Evolutionary conservation across 2,329 filamentous ascomycete genomes (phyloP).

Genomic region (Aspergillus transmontanensis): DNA sequence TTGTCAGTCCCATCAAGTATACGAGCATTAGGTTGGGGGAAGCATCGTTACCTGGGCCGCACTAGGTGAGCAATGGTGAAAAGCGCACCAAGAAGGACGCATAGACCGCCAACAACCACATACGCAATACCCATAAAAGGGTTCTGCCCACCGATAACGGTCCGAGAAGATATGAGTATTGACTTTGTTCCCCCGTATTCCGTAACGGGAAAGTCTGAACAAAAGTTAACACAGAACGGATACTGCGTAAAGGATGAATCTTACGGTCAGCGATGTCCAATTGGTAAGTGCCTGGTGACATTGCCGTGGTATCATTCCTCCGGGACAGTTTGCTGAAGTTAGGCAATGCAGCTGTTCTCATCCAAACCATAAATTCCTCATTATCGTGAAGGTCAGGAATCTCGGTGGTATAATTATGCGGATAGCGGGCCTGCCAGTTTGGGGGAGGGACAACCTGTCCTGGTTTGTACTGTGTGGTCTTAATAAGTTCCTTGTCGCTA

Average conservation of each 20-base stretch:
- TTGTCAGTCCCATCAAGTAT: background rate
- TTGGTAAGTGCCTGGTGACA: slow-evolving; percentile 73
- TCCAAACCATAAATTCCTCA: slow-evolving; percentile 96
- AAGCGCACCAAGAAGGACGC: slow-evolving; percentile 81
- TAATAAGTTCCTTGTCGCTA: slow-evolving; percentile 80
- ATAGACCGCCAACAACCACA: slow-evolving; percentile 88
- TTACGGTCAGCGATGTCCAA: slow-evolving; percentile 77
- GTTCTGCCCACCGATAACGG: slow-evolving; percentile 92
- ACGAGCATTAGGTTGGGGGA: background rate
- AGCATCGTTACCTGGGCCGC: slow-evolving; percentile 72
- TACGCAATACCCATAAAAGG: slow-evolving; percentile 96
- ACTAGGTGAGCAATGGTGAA: slow-evolving; percentile 92
- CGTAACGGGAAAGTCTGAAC: slow-evolving; percentile 74
- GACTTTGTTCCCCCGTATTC: slow-evolving; percentile 86
- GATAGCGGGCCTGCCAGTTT: slow-evolving; percentile 77
- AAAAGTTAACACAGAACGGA: slow-evolving; percentile 16
- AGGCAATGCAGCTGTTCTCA: slow-evolving; percentile 92
- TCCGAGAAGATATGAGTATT: slow-evolving; percentile 84
- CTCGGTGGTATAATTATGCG: slow-evolving; percentile 66
- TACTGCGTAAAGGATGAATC: slow-evolving; percentile 39
- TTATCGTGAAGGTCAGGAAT: slow-evolving; percentile 74
- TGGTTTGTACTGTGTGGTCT: slow-evolving; percentile 65
- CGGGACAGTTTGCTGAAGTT: slow-evolving; percentile 92
- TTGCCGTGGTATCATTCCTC: slow-evolving; percentile 71
- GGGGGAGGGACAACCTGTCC: slow-evolving; percentile 76